phyloP scores from a whole-genome alignment of 345 rosid genomes.

The Populus pruinosa region DNA sequence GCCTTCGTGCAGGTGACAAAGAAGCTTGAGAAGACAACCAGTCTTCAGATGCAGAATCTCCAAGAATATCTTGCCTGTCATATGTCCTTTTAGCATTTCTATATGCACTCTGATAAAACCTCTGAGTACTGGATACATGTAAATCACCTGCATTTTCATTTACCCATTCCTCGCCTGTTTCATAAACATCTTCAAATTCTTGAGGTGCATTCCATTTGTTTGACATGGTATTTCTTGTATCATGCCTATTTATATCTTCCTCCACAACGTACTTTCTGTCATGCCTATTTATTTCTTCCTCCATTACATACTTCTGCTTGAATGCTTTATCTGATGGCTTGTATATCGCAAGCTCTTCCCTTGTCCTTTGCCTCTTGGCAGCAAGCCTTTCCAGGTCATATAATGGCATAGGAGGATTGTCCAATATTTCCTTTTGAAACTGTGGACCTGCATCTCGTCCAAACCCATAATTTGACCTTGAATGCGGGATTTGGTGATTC shows the following conservation, averaged over 20 bases:
- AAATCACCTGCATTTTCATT: constrained; percentile 30
- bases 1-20: constrained; percentile 28
- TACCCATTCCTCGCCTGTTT: constrained; percentile 37
- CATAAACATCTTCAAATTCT: constrained; percentile 37
- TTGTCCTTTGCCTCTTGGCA: constrained; percentile 34
- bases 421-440: constrained; percentile 32
- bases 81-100: constrained; percentile 35
- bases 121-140: constrained; percentile 25
- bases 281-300: constrained; percentile 25
- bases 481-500: constrained; percentile 30
- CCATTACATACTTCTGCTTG: constrained; percentile 32
- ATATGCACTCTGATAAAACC: constrained; percentile 29
- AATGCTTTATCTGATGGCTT: constrained; percentile 28
- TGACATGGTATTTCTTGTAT: constrained; percentile 27
- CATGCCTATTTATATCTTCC: constrained; percentile 25
- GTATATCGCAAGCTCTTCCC: constrained; percentile 30
- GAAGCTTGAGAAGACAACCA: constrained; percentile 33
- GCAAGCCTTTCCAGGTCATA: constrained; percentile 33
- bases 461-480: constrained; percentile 39
- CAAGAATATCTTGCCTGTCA: constrained; percentile 23
- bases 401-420: constrained; percentile 17
- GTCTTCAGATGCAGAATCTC: constrained; percentile 33
- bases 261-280: constrained; percentile 32
- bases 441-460: constrained; percentile 39
- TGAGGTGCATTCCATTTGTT: constrained; percentile 30